Evolutionary conservation across 1,284 basidiomycete genomes (phyloP).

Genomic region (Austroboletus novae-zelandiae): DNA sequence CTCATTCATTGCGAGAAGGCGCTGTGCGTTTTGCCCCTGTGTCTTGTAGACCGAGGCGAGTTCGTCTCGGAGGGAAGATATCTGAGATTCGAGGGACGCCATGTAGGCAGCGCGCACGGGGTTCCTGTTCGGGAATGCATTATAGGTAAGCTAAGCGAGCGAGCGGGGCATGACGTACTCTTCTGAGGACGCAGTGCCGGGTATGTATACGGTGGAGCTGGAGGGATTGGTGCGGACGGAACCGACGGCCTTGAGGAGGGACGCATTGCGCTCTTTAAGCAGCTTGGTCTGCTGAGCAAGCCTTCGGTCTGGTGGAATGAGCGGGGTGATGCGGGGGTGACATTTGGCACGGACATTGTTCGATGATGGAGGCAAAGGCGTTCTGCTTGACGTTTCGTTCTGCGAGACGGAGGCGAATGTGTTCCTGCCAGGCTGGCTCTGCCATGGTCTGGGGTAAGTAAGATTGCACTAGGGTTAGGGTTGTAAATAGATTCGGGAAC

Average conservation of each 20-base stretch:
- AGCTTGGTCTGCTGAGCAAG: conserved; percentile 87
- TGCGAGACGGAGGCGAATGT: conserved; percentile 70
- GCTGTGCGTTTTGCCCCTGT: conserved; percentile 93
- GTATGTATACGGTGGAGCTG: conserved; percentile 59
- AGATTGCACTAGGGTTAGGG: conserved; percentile 13
- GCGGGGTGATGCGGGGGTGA: conserved; percentile 6
- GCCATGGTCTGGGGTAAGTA: conserved; percentile 48
- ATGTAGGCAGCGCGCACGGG: conserved; percentile 86
- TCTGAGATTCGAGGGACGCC: conserved; percentile 88
- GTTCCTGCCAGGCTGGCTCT: conserved; percentile 80
- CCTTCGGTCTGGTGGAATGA: conserved; percentile 65
- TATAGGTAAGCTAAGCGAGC: conserved; percentile 11
- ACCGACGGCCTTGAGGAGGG: conserved; percentile 75
- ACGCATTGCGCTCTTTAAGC: conserved; percentile 85
- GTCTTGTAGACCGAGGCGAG: conserved; percentile 94
- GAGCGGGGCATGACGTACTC: conserved; percentile 50
- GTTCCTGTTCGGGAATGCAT: conserved; percentile 46
- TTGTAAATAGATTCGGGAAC: conserved; percentile 29
- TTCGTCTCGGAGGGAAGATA: conserved; percentile 87
- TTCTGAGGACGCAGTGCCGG: conserved; percentile 56
- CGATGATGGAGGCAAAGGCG: conserved; percentile 79
- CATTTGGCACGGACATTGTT: conserved; percentile 69
- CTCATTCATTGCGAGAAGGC: conserved; percentile 90
- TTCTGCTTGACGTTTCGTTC: conserved; percentile 76
- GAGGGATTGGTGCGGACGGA: conserved; percentile 66